Conservation (phyloP, 352 stramenopile genomes). For the Globisporangium cederbergense region DNA sequence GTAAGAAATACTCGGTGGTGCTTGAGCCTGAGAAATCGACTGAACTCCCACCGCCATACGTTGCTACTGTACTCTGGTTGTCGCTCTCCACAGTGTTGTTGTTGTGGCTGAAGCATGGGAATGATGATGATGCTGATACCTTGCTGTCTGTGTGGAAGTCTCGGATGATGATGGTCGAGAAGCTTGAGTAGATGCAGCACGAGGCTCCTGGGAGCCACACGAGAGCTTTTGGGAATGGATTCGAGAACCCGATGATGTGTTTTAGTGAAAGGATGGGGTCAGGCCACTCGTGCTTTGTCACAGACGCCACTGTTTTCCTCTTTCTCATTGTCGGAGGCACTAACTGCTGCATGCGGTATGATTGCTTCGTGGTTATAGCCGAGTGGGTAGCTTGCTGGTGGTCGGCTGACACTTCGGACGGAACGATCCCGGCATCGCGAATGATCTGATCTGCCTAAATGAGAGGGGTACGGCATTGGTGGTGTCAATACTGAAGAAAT, state of each 20-base stretch:
- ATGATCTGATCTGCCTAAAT: slow-evolving; percentile 45
- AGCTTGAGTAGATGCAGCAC: slow-evolving; percentile 56
- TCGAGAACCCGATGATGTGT: slow-evolving; percentile 63
- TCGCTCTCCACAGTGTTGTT: background rate
- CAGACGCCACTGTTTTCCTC: slow-evolving; percentile 19
- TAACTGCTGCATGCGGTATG: background rate
- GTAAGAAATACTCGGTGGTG: slow-evolving; percentile 32
- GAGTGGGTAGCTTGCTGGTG: background rate
- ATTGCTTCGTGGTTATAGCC: background rate
- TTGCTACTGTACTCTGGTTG: slow-evolving; percentile 5
- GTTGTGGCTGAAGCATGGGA: background rate
- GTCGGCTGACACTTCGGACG: background rate
- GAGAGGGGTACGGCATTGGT: background rate
- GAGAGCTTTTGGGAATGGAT: slow-evolving; percentile 36
- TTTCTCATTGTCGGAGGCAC: background rate
- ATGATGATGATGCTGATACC: background rate
- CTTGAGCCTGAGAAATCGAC: background rate
- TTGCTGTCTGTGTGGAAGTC: slow-evolving; percentile 23
- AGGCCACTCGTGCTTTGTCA: slow-evolving; percentile 51
- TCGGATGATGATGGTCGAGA: slow-evolving; percentile 61
- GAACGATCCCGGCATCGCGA: slow-evolving; percentile 32
- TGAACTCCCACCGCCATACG: slow-evolving; percentile 3
- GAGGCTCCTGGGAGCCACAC: slow-evolving; percentile 45
- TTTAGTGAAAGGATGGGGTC: slow-evolving; percentile 60
- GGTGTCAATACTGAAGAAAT: background rate